Base-by-base conservation (phyloP, 179 eudicot species). In the Silene noctiflora region DNA sequence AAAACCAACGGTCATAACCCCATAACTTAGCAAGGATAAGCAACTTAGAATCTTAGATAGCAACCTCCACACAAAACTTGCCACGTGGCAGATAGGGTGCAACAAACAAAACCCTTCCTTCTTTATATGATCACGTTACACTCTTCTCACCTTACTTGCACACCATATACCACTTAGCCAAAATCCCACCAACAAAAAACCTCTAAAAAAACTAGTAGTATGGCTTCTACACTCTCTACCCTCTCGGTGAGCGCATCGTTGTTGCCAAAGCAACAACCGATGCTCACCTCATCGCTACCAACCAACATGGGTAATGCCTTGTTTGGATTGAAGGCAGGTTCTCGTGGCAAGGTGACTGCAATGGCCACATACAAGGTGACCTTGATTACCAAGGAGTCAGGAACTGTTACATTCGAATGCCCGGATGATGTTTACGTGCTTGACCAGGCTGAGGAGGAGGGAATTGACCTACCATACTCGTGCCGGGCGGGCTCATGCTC, bases 401-500 rank as follows among this genome's bases (percentile, higher is more conserved):
- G 97, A 0, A 71, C 69, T 0, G 24, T 71, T 17, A 85, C 74
- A 29, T 70, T 88, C 35, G 84, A 89, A 0, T 90, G 91, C 80
- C 84, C 88, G 0, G 86, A 81, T 4, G 87, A 90, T 35, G 86
- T 72, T 8, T 91, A 90, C 85, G 77, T 93, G 14, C 81, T 93
- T 24, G 97, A 93, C 84, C 84, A 86, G 1, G 95, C 91, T 0
- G 95, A 90, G 83, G 98, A 88, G 84, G 1, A 6, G 0, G 93
- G 92, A 0, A 4, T 83, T 3, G 97, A 90, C 78, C 78, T 93
- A 19, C 98, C 98, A 0, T 91, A 84, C 92, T 91, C 97, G 0
- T 93, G 97, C 81, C 66, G 97, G 80, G 97, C 97, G 0, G 95
- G 98, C 0, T 79, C 97, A 0, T 91, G 98, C 90, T 90, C 95